Conservation (phyloP, 345 rosid species). For the Viola odorata region DNA sequence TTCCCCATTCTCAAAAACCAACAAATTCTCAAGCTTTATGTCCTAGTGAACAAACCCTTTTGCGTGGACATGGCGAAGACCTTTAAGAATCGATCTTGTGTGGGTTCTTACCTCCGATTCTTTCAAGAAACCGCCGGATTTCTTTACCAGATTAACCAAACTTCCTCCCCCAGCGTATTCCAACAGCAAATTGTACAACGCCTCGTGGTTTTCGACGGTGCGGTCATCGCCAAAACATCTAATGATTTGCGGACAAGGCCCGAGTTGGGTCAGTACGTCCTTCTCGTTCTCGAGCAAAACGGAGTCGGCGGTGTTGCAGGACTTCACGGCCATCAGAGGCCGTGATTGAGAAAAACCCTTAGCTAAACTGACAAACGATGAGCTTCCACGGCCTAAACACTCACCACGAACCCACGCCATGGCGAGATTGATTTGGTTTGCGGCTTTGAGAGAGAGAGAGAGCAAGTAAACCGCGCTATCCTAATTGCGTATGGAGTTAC, state of each 20-base stretch:
- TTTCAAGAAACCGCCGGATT: slow-evolving; percentile 16
- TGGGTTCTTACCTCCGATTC: slow-evolving; percentile 13
- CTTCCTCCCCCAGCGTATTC: slow-evolving; percentile 32
- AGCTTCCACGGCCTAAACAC: slow-evolving; percentile 23
- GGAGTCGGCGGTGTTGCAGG: slow-evolving; percentile 15
- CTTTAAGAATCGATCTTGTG: slow-evolving; percentile 24
- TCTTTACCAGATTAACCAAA: slow-evolving; percentile 15
- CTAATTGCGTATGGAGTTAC: too few species aligned
- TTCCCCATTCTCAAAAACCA: slow-evolving; percentile 19
- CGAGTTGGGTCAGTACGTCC: slow-evolving; percentile 12
- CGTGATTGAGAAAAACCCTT: not conserved
- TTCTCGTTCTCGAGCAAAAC: slow-evolving; percentile 24
- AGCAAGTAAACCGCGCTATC: not conserved
- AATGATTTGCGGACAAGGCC: slow-evolving; percentile 14
- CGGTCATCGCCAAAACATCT: slow-evolving; percentile 18
- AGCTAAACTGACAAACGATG: slow-evolving; percentile 23
- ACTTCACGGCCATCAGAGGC: slow-evolving; percentile 27
- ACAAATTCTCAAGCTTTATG: slow-evolving; percentile 27
- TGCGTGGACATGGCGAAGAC: slow-evolving; percentile 22
- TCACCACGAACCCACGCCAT: slow-evolving; percentile 36
- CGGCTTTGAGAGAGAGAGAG: not conserved
- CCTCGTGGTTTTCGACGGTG: slow-evolving; percentile 11
- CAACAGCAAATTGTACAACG: slow-evolving; percentile 18
- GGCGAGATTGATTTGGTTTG: not conserved
- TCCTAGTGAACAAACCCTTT: slow-evolving; percentile 35